Conservation (phyloP, 768 basidiomycete species). For the Xerocomus spinulosus region DNA sequence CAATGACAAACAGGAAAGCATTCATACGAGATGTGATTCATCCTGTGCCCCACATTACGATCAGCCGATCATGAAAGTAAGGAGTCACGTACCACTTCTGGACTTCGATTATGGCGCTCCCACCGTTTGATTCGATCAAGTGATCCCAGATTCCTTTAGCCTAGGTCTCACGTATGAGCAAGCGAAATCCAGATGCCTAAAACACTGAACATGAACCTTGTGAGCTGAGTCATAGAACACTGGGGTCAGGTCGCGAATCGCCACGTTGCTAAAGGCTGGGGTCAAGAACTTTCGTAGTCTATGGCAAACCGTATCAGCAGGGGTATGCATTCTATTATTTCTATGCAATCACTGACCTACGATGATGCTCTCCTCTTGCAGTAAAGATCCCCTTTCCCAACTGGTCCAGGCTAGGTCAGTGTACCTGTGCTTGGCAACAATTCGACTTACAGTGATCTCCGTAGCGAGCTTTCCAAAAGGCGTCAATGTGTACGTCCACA, state of each 20-base stretch:
- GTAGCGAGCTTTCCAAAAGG: conserved; percentile 18
- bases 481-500: conserved; percentile 32
- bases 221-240: conserved; percentile 41
- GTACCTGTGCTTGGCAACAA: no score
- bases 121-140: conserved; percentile 20
- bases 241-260: conserved; percentile 33
- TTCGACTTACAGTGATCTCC: conserved; percentile 28
- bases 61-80: background rate
- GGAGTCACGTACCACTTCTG: conserved; percentile 37
- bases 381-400: conserved; percentile 37
- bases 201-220: conserved; percentile 30
- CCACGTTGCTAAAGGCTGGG: conserved; percentile 40
- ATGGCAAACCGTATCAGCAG: no score
- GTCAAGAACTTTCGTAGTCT: conserved; percentile 37
- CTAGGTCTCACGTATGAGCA: conserved; percentile 7
- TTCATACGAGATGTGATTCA: conserved; percentile 43
- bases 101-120: conserved; percentile 40
- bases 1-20: background rate
- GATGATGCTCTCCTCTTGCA: conserved; percentile 42
- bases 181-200: no score
- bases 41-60: conserved; percentile 23
- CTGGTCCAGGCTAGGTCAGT: conserved; percentile 11
- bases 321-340: no score
- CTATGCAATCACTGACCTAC: conserved; percentile 26
- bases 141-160: conserved; percentile 30